Evolutionary conservation across 352 stramenopile genomes (phyloP), one percentile per base, ranked within the genome.

Genomic region (Pythium pyrilobum): DNA sequence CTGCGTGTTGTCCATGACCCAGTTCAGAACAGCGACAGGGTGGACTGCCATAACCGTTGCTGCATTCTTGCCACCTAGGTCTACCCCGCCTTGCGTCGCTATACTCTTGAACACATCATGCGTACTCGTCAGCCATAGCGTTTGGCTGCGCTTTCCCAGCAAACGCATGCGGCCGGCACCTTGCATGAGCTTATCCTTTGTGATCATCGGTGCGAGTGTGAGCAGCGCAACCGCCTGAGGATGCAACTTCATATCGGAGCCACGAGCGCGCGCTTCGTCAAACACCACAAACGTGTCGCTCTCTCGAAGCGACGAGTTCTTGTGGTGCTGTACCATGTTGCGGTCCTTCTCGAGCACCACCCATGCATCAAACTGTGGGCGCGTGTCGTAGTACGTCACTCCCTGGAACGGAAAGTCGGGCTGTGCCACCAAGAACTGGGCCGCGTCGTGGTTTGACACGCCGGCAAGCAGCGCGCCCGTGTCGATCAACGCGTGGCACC

Each of bases 131-230:
- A 96, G 64, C 56, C 77, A 74, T 0, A 97, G 62, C 13, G 62
- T 54, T 15, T 64, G 82, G 52, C 97, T 83, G 15, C 71, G 39
- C 0, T 64, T 71, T 11, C 78, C 84, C 0, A 97, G 73, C 40
- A 90, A 79, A 2, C 89, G 67, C 69, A 97, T 81, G 0, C 90
- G 78, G 7, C 87, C 89, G 2, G 85, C 86, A n/a, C 85, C 89
- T 62, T 97, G 90, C 87, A 97, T 96, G 3, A 97, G 50, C 45
- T 97, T 97, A 58, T 97, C 91, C 46, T 97, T 97, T 0, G 80
- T 87, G 20, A 97, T 69, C 18, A 79, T 81, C 7, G 86, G 84
- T 0, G 85, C 87, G 1, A 97, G 64, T 2, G 89, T 97, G 20
- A 96, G 43, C 43, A 96, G 48, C 11, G 85, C 89, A 5, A 85